Evolutionary conservation across 1,284 basidiomycete genomes (phyloP), one percentile per base, ranked within the genome.

Genomic region (Ceratobasidium sp.): DNA sequence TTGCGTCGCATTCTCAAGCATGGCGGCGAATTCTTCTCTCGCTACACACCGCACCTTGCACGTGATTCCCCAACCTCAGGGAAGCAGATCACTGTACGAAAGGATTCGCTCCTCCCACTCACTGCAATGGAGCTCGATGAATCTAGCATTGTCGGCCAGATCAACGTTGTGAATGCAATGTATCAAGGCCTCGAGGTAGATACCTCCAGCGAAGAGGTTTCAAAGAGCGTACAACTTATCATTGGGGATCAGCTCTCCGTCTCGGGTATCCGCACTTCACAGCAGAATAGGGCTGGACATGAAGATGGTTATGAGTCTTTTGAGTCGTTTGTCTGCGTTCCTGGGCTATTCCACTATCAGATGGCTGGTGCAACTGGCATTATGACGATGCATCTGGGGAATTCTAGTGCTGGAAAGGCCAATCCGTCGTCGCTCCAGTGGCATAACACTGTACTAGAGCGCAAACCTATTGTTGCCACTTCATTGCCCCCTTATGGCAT

Each of bases 301-400:
- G 83, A 84, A 31, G 53, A 57, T 7, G 24, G 15, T 6, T n/a
- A 59, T 14, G 2, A 11, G 11, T 71, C 45, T 2, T 19, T 71
- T 31, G 31, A 45, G 2, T 47, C 48, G 27, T 31, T 71, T 8
- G 54, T 29, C 4, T 48, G n/a, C 22, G n/a, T 71, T 5, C n/a
- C 82, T 0, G 84, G 84, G 0, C 77, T 86, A 1, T 86, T 86
- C 76, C 84, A 85, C 74, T 79, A 78, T 22, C 82, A 84, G 74
- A 83, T 85, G 59, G 80, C 83, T 0, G 80, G 80, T 8, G 77
- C 80, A 1, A 79, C 81, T 57, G 82, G 82, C 0, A 44, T 82
- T 5, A 64, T 85, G 3, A 69, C 80, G 8, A 81, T 79, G 0
- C 83, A 84, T 66, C 83, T 77, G 75, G 81, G 83, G 5, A 79